Evolutionary conservation across 2,329 filamentous ascomycete species (phyloP), one percentile per base, ranked within the genome.

Genomic region (Aureobasidium sp.): DNA sequence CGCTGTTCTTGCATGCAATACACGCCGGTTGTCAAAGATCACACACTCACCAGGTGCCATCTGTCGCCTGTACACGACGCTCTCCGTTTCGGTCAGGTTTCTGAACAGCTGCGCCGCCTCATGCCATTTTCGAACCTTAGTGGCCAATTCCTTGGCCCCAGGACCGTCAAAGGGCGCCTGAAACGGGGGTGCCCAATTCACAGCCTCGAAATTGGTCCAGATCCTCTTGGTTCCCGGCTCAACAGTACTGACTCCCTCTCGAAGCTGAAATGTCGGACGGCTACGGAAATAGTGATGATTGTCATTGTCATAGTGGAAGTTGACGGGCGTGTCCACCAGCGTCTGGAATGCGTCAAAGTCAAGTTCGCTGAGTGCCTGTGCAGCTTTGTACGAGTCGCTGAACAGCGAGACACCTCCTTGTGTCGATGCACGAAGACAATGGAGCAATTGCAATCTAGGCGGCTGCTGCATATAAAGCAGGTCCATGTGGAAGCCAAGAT

Each of bases 401-500:
- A 97, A 98, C 49, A 95, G 76, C 1, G 89, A 95, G 62, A 88
- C 85, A 41, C 91, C 93, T 16, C 91, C 91, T 0, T 78, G 71
- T 60, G 83, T 85, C 1, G 83, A 85, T 62, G 94, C 95, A 57
- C 86, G 79, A 37, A 97, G 76, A 64, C 90, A 96, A 70, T 97
- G 93, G 3, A 97, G 80, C 21, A 97, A 74, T 69, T 98, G 91
- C 48, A 93, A 80, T 27, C 84, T 82, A 0, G 91, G 91, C 2
- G 88, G 83, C 47, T 88, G 80, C 12, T 79, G 72, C 70, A 93
- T 85, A 71, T 97, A 97, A 57, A 96, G 77, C 35, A 97, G 78
- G 66, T 97, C 93, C 80, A 95, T 93, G 71, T 98, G 93, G 42
- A 96, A 83, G 14, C 87, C 88, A 1, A 97, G 81, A 63, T 84